Evolutionary conservation across 768 basidiomycete genomes (phyloP), one percentile per base, ranked within the genome.

Genomic region (Trametes coccinea): DNA sequence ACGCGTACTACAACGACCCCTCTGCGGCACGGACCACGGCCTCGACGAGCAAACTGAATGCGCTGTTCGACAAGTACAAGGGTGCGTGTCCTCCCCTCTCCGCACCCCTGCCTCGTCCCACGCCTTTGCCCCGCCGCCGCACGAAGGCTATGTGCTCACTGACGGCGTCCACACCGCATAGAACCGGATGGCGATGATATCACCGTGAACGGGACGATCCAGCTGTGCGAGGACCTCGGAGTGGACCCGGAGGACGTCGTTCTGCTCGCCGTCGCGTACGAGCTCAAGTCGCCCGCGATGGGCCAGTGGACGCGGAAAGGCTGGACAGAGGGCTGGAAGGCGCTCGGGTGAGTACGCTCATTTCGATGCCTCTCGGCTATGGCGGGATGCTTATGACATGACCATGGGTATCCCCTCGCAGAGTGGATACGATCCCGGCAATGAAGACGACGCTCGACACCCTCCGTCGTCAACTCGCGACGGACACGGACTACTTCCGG

Each of bases 271-370:
- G 77, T 96, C 43, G 93, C 93, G 8, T 92, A 81, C 67, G 90
- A 93, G 67, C 81, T 93, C 29, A 87, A 89, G 69, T 90, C 90
- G 4, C 89, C 88, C 0, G 68, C 76, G 61, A 77, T 95, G 53
- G 92, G 90, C 1, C 78, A 82, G 59, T 96, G 92, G 87, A 79
- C 77, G 34, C 80, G 77, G 64, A 76, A 83, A 61, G 87, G 85
- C 0, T 95, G 92, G 92, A 67, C 84, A 39, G 89, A 91, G 0
- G 93, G 92, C 0, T 93, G 93, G 92, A 89, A 86, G 73, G 71
- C 67, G 13, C 74, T 90, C 39, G 83, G 88, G 90, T 90, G 67
- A 60, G 87, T 75, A 27, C 22, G 22, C 22, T 22, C 22, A 22
- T 22, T 22, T 22, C 22, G 22, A 22, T 22, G 22, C 22, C 22